Base-by-base conservation (phyloP, 192 early-diverging fungal genomes). In the Coemansia sp. region DNA sequence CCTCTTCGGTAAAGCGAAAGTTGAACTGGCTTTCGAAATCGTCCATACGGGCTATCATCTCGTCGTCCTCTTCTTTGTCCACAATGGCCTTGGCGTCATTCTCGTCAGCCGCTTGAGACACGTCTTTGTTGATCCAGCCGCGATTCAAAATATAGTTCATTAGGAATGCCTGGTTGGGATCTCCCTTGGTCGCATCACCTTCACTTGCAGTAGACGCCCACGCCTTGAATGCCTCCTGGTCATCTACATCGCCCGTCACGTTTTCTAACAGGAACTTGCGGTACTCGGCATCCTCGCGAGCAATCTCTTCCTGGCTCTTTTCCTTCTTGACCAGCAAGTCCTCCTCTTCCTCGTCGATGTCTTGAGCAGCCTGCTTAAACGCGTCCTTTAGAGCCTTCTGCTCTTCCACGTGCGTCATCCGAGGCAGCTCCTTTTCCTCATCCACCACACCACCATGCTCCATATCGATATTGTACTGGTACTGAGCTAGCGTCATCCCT, bases 81-180 rank as follows among this genome's bases (percentile, higher is more conserved):
- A 87, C 80, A 55, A 92, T 83, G 6, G 43, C 53, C 51, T 64
- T 65, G 38, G 62, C 73, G 44, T 92, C 87, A 41, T 87, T 76
- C 59, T 89, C 89, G 42, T 93, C 92, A 11, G 95, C 82, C 15
- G 50, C 11, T 9, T 31, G 50, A 1, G 34, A 31, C 26, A 56
- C 31, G 20, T 56, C 53, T 7, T 23, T 40, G 53, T 56, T 56
- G 30, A 56, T 18, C 96, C 96, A 98, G 14, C 93, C 91, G 61
- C 90, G 88, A 62, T 93, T 98, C 58, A 98, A 56, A 31, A 98
- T 83, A 58, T 93, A 94, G 80, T 91, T 83, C 87, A 93, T 90
- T 72, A 96, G 66, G 57, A 96, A 96, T 23, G 62, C 64, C 53
- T 90, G 81, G 43, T 80, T 76, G 4, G 62, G 63, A 34, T 77